phyloP scores from a whole-genome alignment of 140 eudicot genomes.

The Bidens hawaiensis region DNA sequence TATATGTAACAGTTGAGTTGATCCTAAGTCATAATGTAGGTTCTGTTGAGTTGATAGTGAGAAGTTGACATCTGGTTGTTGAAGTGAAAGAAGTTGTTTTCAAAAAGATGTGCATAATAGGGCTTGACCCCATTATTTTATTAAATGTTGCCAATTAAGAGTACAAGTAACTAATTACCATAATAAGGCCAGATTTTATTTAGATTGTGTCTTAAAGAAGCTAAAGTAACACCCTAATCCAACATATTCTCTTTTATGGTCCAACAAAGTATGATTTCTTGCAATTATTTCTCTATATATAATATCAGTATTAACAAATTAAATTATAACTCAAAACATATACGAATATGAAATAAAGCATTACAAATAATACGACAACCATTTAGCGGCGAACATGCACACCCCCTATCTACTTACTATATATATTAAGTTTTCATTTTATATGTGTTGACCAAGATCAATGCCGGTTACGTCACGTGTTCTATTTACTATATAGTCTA shows the following conservation, averaged over 20 bases:
- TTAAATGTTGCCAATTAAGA: conserved; percentile 12
- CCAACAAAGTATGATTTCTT: conserved; percentile 2
- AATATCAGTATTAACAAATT: background rate
- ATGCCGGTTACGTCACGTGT: too few relatives aligned
- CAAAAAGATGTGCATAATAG: background rate
- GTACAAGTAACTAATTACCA: conserved; percentile 7
- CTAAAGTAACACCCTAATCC: background rate
- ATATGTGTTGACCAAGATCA: too few relatives aligned
- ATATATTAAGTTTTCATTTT: too few relatives aligned
- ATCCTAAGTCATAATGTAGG: conserved; percentile 4
- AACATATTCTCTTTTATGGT: background rate
- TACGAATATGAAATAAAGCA: too few relatives aligned
- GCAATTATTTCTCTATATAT: background rate
- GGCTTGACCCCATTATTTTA: conserved; percentile 8
- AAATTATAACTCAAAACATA: background rate
- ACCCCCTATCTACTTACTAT: too few relatives aligned
- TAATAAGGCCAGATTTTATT: conserved; percentile 4
- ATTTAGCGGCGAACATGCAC: too few relatives aligned
- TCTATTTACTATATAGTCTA: too few relatives aligned
- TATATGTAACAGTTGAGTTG: background rate
- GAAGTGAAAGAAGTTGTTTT: conserved; percentile 12
- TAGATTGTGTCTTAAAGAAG: conserved; percentile 7
- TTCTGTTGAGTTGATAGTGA: conserved; percentile 2
- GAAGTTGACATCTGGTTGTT: conserved; percentile 9
- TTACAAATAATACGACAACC: too few relatives aligned